Percentiles rank a stretch among this genome's conserved stretches.
phyloP scores from a whole-genome alignment of 2,329 filamentous ascomycete genomes.

The Stenocarpella maydis region DNA sequence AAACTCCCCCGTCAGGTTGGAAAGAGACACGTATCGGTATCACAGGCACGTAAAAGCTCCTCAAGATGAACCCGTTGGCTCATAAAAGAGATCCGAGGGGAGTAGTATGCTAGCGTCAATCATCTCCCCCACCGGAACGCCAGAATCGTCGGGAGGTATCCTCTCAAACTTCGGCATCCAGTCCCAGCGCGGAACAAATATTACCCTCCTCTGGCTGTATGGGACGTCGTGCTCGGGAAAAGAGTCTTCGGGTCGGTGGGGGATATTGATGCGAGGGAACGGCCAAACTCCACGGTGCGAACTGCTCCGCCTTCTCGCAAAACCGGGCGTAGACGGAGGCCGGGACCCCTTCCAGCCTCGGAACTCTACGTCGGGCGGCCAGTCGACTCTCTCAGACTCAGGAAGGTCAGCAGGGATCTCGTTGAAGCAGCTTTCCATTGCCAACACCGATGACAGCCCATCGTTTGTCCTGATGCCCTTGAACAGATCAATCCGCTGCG shows the following conservation, averaged over 20 bases:
- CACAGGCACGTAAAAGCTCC: not conserved
- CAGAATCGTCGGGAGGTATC: not conserved
- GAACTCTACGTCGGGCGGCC: conserved; percentile 15
- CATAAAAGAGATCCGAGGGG: not conserved
- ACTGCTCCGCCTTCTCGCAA: not conserved
- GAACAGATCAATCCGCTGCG: not conserved
- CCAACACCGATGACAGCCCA: conserved; percentile 13
- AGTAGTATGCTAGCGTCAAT: not conserved
- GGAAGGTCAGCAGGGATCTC: not conserved
- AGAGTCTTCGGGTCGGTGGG: not conserved
- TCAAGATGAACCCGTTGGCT: not conserved
- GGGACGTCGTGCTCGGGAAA: not conserved
- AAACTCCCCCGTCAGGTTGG: not conserved
- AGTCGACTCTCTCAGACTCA: conserved; percentile 2
- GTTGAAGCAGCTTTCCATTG: conserved; percentile 26
- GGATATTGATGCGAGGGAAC: conserved; percentile 9
- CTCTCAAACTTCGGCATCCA: conserved; percentile 2
- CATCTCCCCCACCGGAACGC: not conserved
- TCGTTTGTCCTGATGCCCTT: not conserved
- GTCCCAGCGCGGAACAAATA: conserved; percentile 19
- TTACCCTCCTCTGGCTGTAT: conserved; percentile 8
- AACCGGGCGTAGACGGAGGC: not conserved
- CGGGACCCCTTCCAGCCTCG: conserved; percentile 5
- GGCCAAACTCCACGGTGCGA: conserved; percentile 1
- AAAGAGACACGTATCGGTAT: not conserved